These are phyloP conservation scores for Monosporozyma servazzii DNA, from an alignment of 805 yeast species.

Conservation along the genomic window DNA sequence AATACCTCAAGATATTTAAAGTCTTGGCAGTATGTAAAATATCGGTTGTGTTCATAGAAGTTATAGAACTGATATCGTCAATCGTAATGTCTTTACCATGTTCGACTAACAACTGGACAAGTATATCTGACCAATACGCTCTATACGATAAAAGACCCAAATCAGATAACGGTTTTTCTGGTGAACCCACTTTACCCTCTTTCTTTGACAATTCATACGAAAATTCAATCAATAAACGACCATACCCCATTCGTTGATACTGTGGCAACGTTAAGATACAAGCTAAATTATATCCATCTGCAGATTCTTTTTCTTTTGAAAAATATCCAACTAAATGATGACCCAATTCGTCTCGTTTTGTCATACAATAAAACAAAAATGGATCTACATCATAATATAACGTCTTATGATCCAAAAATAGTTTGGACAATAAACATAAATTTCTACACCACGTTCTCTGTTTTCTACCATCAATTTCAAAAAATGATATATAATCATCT, in stretches of 20 bases:
- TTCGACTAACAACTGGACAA: conserved; percentile 65
- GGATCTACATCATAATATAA: conserved; percentile 98
- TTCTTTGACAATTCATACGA: conserved; percentile 83
- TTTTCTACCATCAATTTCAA: conserved; percentile 93
- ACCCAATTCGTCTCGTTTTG: conserved; percentile 77
- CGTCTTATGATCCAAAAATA: conserved; percentile 92
- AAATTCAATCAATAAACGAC: conserved; percentile 83
- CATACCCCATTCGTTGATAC: conserved; percentile 92
- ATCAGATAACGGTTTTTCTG: conserved; percentile 95
- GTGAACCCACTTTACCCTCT: conserved; percentile 89
- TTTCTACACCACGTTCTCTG: conserved; percentile 98
- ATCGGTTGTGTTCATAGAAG: conserved; percentile 95
- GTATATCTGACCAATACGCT: conserved; percentile 92
- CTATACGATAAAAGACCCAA: conserved; percentile 87
- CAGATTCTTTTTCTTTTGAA: conserved; percentile 93
- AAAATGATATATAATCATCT: conserved; percentile 85
- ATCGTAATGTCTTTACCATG: conserved; percentile 60
- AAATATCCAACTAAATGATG: conserved; percentile 95
- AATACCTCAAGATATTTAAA: conserved; percentile 78
- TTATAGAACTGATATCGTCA: conserved; percentile 77
- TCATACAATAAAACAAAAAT: conserved; percentile 91
- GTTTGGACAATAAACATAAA: conserved; percentile 77
- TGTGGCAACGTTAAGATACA: conserved; percentile 95
- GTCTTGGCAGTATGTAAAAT: conserved; percentile 90
- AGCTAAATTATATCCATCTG: conserved; percentile 92